A percentile compares a stretch with the other conserved stretches of the same genome.
These are phyloP conservation scores for Anisodus acutangulus DNA, from an alignment of 257 asterid genomes.

Conservation along the genomic window DNA sequence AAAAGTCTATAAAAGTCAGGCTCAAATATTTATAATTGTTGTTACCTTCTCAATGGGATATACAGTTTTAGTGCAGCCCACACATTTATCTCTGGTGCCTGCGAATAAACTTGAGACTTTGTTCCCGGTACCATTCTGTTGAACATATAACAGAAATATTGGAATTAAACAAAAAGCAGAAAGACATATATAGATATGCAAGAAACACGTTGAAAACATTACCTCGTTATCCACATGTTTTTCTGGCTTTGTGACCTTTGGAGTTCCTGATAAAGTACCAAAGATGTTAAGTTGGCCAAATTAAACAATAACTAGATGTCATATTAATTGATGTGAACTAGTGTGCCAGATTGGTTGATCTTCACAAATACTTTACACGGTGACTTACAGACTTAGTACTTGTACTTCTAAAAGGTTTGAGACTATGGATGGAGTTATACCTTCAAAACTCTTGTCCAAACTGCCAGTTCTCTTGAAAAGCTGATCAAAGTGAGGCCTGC, in stretches of 20 bases:
- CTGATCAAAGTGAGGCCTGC: constrained; percentile 75
- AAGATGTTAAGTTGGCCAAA: neutral
- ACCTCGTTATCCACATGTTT: constrained; percentile 63
- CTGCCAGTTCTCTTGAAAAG: constrained; percentile 85
- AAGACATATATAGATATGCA: neutral
- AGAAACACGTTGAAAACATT: neutral
- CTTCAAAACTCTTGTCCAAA: constrained; percentile 77
- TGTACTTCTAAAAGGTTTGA: neutral
- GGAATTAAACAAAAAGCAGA: neutral
- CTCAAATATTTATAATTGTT: neutral
- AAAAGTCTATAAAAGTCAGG: no score
- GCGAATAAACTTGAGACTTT: constrained; percentile 64
- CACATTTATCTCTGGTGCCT: constrained; percentile 76
- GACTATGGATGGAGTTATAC: constrained; percentile 30
- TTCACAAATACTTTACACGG: neutral
- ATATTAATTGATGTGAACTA: neutral
- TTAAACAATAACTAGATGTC: neutral
- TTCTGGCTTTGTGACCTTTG: constrained; percentile 62
- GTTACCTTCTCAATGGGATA: constrained; percentile 78
- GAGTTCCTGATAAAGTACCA: constrained; percentile 50
- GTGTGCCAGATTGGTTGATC: neutral
- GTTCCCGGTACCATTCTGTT: constrained; percentile 51
- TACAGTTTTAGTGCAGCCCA: constrained; percentile 64
- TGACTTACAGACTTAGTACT: neutral
- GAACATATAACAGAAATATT: neutral